phyloP scores from a whole-genome alignment of 495 filamentous ascomycete species.

The Aspergillus kassunensis region DNA sequence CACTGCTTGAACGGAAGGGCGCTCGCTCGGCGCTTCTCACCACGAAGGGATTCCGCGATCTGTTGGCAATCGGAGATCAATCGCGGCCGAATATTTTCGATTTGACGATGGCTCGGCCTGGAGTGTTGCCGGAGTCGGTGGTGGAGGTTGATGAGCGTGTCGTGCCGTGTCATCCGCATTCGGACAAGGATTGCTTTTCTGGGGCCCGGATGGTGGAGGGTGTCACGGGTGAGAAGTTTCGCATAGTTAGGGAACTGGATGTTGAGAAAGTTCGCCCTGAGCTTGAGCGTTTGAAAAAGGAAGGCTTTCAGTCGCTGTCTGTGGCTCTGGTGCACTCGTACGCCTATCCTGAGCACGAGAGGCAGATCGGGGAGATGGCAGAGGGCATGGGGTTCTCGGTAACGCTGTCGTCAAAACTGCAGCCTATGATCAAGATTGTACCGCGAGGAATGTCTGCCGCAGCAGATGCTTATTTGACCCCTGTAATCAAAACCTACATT shows the following conservation, averaged over 20 bases:
- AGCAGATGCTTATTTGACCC: constrained; percentile 94
- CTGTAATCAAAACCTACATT: constrained; percentile 90
- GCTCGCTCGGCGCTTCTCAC: constrained; percentile 88
- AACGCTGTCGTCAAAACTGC: constrained; percentile 57
- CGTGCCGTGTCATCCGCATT: constrained; percentile 33
- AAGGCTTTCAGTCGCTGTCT: constrained; percentile 48
- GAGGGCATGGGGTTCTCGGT: constrained; percentile 48
- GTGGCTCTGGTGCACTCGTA: constrained; percentile 54
- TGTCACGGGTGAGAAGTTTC: constrained; percentile 49
- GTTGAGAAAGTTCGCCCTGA: constrained; percentile 37
- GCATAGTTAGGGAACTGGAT: constrained; percentile 42
- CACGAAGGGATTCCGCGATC: constrained; percentile 90
- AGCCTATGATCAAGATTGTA: constrained; percentile 81
- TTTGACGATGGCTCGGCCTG: constrained; percentile 72
- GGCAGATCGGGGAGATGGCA: constrained; percentile 45
- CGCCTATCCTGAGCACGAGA: constrained; percentile 53
- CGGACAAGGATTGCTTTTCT: constrained; percentile 62
- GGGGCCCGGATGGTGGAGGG: constrained; percentile 39
- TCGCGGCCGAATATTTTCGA: constrained; percentile 82
- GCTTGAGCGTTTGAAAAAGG: constrained; percentile 38
- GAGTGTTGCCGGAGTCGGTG: constrained; percentile 71
- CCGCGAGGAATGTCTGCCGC: constrained; percentile 88
- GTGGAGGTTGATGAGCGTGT: constrained; percentile 80
- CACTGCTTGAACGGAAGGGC: constrained; percentile 90
- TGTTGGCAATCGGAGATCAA: constrained; percentile 84